Conservation (phyloP, 2,329 filamentous ascomycete species). For the Alternaria dauci region DNA sequence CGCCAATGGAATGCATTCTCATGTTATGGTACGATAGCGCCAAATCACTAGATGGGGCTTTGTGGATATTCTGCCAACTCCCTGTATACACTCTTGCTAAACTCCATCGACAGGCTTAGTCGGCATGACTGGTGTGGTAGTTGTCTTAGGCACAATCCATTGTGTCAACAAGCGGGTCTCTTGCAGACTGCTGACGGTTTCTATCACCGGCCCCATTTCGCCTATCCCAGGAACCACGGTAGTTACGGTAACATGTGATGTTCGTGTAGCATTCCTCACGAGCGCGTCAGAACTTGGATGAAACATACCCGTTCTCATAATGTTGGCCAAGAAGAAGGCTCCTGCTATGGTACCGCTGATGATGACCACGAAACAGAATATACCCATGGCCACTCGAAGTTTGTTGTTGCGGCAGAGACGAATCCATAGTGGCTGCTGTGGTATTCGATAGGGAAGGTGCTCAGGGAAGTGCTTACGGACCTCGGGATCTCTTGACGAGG, state of each 20-base stretch:
- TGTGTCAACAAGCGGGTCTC: background rate
- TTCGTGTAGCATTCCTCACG: background rate
- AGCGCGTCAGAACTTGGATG: background rate
- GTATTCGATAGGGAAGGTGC: background rate
- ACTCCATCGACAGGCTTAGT: no score
- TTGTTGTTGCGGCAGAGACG: background rate
- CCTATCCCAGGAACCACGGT: background rate
- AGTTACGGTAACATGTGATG: background rate
- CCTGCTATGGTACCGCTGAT: background rate
- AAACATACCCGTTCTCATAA: background rate
- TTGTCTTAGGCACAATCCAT: background rate
- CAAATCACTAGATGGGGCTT: background rate
- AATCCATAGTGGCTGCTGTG: background rate
- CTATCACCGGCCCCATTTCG: background rate
- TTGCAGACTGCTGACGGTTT: background rate
- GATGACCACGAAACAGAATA: background rate
- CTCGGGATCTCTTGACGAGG: background rate
- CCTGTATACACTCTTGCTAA: no score
- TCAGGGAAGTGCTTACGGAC: background rate
- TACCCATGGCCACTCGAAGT: background rate
- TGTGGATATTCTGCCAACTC: background rate
- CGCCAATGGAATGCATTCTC: no score
- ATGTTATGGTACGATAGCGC: accelerated
- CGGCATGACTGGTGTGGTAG: background rate
- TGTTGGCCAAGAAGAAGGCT: background rate